Evolutionary conservation across 306 rosid species (phyloP).

Genomic region (Acacia acuminata): DNA sequence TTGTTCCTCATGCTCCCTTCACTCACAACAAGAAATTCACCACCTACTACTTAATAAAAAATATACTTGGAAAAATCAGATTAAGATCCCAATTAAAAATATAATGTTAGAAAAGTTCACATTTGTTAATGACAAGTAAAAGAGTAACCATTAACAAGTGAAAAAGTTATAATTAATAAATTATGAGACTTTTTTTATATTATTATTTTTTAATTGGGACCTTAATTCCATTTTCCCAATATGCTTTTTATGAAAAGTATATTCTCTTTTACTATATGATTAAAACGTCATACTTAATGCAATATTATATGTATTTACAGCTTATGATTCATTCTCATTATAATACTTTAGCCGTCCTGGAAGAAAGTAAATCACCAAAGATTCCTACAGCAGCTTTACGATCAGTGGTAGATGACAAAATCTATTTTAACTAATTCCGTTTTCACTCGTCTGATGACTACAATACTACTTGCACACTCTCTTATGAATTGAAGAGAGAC

Average conservation of each 20-base stretch:
- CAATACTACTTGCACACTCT: neutral
- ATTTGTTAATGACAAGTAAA: too few relatives aligned
- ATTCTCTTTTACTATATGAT: neutral
- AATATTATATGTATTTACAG: neutral
- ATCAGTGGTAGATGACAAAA: neutral
- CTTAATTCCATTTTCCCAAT: too few relatives aligned
- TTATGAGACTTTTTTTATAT: too few relatives aligned
- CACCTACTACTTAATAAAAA: too few relatives aligned
- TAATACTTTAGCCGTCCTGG: neutral
- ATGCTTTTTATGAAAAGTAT: neutral
- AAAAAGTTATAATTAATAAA: too few relatives aligned
- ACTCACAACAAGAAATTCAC: too few relatives aligned
- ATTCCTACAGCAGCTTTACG: neutral
- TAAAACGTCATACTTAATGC: neutral
- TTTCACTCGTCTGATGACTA: neutral
- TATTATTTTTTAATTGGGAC: too few relatives aligned
- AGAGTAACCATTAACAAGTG: too few relatives aligned
- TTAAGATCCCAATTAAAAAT: too few relatives aligned
- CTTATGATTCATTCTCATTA: neutral
- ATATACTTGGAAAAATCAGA: too few relatives aligned
- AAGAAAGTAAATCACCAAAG: neutral
- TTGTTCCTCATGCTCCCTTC: too few relatives aligned
- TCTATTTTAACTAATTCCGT: neutral
- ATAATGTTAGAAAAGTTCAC: too few relatives aligned
- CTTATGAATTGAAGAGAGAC: neutral